phyloP scores from a whole-genome alignment of 352 stramenopile genomes.

The Phytopythium litorale region DNA sequence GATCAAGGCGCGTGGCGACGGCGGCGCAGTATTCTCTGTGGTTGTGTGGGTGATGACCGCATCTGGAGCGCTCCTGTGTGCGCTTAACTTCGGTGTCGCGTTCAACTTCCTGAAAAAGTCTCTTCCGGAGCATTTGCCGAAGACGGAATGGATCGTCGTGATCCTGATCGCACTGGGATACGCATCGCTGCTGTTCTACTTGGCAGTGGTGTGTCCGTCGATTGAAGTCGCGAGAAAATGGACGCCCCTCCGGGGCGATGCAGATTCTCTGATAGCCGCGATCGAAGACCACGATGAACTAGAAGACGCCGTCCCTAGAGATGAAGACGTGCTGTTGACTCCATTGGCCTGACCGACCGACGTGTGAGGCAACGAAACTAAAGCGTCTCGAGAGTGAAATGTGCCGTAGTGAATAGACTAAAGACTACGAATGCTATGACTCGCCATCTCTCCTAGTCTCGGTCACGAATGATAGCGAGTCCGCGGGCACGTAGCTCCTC shows the following conservation, averaged over 20 bases:
- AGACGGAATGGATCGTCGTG: conserved; percentile 13
- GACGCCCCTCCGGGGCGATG: conserved; percentile 3
- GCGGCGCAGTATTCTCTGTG: conserved; percentile 40
- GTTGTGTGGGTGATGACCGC: conserved; percentile 34
- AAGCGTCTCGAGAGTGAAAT: neutral
- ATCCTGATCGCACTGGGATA: conserved; percentile 26
- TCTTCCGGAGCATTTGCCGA: conserved; percentile 24
- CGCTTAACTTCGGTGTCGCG: conserved; percentile 61
- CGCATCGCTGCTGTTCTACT: conserved; percentile 40
- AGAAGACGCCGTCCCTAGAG: conserved; percentile 8
- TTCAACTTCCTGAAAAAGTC: conserved; percentile 42
- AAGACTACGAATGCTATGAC: neutral
- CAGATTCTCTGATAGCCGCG: neutral
- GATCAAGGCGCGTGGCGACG: conserved; percentile 54
- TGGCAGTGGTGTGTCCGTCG: conserved; percentile 52
- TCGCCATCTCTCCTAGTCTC: conserved; percentile 31
- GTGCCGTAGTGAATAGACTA: neutral
- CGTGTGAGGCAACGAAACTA: neutral
- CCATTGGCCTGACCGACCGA: neutral
- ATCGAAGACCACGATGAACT: neutral
- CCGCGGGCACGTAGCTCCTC: conserved; percentile 61
- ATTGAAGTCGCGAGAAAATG: conserved; percentile 1
- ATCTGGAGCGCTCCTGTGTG: conserved; percentile 44
- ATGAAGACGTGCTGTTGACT: conserved; percentile 9
- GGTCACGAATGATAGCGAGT: conserved; percentile 61